These are phyloP conservation scores for Acanthamoeba triangularis DNA, from an alignment of 208 protist genomes.

Conservation along the genomic window DNA sequence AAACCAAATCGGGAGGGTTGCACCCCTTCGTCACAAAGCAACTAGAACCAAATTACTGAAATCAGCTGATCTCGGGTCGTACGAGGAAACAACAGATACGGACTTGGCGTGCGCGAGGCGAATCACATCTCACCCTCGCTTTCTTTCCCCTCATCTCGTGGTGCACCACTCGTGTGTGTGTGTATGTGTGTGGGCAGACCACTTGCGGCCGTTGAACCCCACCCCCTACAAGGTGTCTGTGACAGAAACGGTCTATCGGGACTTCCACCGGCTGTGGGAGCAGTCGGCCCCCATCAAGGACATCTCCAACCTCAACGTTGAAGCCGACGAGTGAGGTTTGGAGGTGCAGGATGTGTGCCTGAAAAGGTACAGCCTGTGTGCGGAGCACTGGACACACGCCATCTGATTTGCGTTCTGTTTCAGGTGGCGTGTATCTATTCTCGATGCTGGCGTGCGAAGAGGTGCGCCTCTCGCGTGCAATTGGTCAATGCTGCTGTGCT, in stretches of 20 bases:
- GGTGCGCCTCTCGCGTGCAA: no score
- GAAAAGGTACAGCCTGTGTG: no score
- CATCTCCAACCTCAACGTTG: conserved; percentile 66
- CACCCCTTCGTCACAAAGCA: not conserved
- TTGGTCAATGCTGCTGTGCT: no score
- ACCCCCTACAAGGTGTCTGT: conserved; percentile 77
- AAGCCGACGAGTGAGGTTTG: not conserved
- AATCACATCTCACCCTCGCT: no score
- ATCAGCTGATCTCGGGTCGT: not conserved
- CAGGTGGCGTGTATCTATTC: no score
- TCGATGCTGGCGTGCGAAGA: no score
- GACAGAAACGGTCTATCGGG: conserved; percentile 1
- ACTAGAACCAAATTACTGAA: no score
- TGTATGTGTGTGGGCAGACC: not conserved
- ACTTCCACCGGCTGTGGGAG: conserved; percentile 64
- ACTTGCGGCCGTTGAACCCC: conserved; percentile 70
- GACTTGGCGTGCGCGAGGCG: no score
- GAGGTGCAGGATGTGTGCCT: no score
- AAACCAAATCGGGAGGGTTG: not conserved
- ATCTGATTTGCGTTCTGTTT: no score
- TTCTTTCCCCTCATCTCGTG: no score
- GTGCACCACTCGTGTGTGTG: not conserved
- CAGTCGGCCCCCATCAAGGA: conserved; percentile 31
- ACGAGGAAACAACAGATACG: not conserved
- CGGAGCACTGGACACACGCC: no score